Base-by-base conservation (phyloP, 2,329 filamentous ascomycete genomes). In the Botryosphaeria dothidea region DNA sequence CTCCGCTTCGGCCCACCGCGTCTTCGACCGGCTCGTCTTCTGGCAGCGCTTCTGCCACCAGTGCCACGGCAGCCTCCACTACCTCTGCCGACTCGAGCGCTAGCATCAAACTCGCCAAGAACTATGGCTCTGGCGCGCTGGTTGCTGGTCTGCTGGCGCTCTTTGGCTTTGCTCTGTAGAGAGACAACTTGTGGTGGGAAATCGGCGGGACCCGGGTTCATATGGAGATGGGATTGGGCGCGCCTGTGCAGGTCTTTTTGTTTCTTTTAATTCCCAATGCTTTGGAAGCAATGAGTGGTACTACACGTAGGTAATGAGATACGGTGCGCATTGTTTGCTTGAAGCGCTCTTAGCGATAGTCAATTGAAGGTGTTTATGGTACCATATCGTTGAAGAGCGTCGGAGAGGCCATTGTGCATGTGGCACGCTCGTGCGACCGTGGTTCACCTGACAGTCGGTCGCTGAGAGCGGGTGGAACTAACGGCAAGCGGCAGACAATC, bases 121-220 rank as follows among this genome's bases (percentile, higher is more conserved):
- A 83, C 68, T 84, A 84, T 72, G 83, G 84, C 58, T 84, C 83
- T 62, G 80, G 81, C 62, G 71, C 81, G 45, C 73, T 88, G 64
- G 83, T 81, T 56, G 82, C 82, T 66, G 83, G 83, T 71, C 75
- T 88, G 67, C 77, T 86, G 65, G 81, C 83, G 58, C 76, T 85
- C 63, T 85, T 88, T 71, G 85, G 85, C 68, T 74, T 88, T 67
- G 78, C 86, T 67, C 75, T 89, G 74, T 90, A 85, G 74, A 34
- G 4, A 41, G 43, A n/a, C 17, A 3, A 36, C 15, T 23, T 8
- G 25, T 15, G 34, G 25, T 34, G 31, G 31, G 7, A 11, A 34
- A n/a, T n/a, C n/a, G 43, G 62, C 36, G 36, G 29, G 25, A 15
- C 29, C 46, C 7, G 46, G 36, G 36, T 9, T 41, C 19, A 60